These are phyloP conservation scores for Ananas comosus DNA, from an alignment of 176 grass and related monocot genomes.

Conservation along the genomic window DNA sequence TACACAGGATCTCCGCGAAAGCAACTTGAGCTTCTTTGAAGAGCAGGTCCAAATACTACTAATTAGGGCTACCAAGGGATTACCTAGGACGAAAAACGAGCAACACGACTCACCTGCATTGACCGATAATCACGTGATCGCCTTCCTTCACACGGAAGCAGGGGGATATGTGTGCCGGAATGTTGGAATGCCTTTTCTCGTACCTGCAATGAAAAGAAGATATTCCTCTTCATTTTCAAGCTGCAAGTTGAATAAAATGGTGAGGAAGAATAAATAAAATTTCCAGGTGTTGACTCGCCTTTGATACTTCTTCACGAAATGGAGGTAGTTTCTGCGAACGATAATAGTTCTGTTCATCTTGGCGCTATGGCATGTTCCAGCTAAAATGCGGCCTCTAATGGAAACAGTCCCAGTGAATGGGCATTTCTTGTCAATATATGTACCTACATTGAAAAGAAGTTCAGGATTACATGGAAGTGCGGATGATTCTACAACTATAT, in stretches of 20 bases:
- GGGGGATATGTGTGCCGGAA: conserved; percentile 73
- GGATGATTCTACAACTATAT: neutral
- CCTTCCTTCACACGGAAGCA: conserved; percentile 89
- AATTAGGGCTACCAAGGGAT: too few relatives aligned
- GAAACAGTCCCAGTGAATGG: conserved; percentile 83
- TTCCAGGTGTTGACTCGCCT: conserved; percentile 22
- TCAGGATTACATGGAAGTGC: neutral
- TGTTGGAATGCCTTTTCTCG: conserved; percentile 94
- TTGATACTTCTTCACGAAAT: conserved; percentile 90
- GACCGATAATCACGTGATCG: conserved; percentile 88
- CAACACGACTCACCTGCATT: conserved; percentile 50
- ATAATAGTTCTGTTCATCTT: conserved; percentile 97
- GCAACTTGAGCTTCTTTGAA: too few relatives aligned
- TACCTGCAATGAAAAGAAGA: conserved; percentile 35
- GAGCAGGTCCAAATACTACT: too few relatives aligned
- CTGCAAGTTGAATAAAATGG: neutral
- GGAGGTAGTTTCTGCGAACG: conserved; percentile 85
- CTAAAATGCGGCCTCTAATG: conserved; percentile 84
- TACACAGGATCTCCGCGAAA: too few relatives aligned
- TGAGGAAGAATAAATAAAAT: neutral
- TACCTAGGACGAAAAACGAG: neutral
- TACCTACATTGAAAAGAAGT: conserved; percentile 26
- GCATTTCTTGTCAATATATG: conserved; percentile 90
- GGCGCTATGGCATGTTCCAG: conserved; percentile 84
- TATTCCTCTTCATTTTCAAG: neutral